Evolutionary conservation across 2,329 filamentous ascomycete genomes (phyloP).

Genomic region (Lecanoromycetidae sp.): DNA sequence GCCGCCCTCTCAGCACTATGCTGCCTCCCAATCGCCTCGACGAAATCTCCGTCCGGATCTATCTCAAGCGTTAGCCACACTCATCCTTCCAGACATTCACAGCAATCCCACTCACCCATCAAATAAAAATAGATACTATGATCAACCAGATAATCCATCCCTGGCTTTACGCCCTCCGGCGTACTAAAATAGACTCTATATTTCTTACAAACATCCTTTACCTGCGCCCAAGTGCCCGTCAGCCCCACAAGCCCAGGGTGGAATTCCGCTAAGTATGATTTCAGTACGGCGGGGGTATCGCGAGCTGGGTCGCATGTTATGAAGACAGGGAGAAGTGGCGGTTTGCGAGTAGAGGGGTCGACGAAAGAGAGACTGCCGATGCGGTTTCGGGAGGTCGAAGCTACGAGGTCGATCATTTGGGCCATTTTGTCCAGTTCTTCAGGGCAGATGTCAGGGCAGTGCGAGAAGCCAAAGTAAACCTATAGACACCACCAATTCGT

Average conservation of each 20-base stretch:
- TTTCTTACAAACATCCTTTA: constrained; percentile 87
- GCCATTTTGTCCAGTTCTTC: constrained; percentile 99
- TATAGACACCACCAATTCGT: constrained; percentile 25
- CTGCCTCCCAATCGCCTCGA: constrained; percentile 89
- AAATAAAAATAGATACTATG: constrained; percentile 99
- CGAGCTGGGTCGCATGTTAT: constrained; percentile 91
- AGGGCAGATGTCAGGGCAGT: constrained; percentile 96
- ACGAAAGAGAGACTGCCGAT: constrained; percentile 6
- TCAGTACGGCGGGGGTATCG: constrained; percentile 73
- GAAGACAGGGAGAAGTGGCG: constrained; percentile 65
- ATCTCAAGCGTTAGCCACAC: constrained; percentile 1
- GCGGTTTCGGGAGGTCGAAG: neutral
- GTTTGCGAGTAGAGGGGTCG: neutral
- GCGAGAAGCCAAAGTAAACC: constrained; percentile 97
- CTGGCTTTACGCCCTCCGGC: constrained; percentile 72
- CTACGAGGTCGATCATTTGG: constrained; percentile 68
- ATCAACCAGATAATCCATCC: constrained; percentile 93
- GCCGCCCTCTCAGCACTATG: constrained; percentile 81
- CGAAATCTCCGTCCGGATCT: constrained; percentile 95
- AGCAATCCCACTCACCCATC: constrained; percentile 53
- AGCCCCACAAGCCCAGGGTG: constrained; percentile 75
- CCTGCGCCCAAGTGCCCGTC: constrained; percentile 85
- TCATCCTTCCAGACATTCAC: neutral
- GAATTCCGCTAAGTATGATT: constrained; percentile 81
- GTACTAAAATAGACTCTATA: constrained; percentile 98